Conservation (phyloP, 148 eudicot genomes). For the Camellia japonica region DNA sequence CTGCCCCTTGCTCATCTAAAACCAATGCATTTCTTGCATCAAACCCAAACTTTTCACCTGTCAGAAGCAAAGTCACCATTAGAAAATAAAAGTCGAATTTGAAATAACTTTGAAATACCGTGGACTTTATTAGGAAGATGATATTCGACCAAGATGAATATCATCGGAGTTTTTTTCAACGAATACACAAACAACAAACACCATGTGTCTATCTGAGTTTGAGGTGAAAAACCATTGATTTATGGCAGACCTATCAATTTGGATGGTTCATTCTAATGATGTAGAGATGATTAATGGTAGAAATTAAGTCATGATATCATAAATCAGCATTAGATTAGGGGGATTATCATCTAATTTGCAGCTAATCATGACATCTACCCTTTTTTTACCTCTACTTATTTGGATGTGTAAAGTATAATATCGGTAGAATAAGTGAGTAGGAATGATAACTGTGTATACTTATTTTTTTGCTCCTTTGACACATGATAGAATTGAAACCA, state of each 20-base stretch:
- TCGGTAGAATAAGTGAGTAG: too few relatives aligned
- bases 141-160: too few relatives aligned
- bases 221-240: too few relatives aligned
- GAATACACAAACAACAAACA: too few relatives aligned
- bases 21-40: slow-evolving; percentile 45
- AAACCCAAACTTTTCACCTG: slow-evolving; percentile 68
- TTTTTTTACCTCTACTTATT: neutral
- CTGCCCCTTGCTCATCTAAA: slow-evolving; percentile 63
- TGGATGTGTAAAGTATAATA: too few relatives aligned
- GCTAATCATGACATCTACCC: neutral
- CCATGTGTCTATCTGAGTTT: too few relatives aligned
- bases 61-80: neutral
- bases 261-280: neutral
- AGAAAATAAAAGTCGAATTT: neutral
- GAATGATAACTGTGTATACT: too few relatives aligned
- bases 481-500: too few relatives aligned
- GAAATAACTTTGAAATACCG: neutral
- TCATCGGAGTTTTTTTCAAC: too few relatives aligned
- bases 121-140: too few relatives aligned
- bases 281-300: neutral
- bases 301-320: neutral
- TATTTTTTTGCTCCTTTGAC: too few relatives aligned
- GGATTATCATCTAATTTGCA: neutral
- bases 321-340: neutral
- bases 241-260: neutral